Evolutionary conservation across 2,329 filamentous ascomycete species (phyloP).

Genomic region (Epichloe festucae): DNA sequence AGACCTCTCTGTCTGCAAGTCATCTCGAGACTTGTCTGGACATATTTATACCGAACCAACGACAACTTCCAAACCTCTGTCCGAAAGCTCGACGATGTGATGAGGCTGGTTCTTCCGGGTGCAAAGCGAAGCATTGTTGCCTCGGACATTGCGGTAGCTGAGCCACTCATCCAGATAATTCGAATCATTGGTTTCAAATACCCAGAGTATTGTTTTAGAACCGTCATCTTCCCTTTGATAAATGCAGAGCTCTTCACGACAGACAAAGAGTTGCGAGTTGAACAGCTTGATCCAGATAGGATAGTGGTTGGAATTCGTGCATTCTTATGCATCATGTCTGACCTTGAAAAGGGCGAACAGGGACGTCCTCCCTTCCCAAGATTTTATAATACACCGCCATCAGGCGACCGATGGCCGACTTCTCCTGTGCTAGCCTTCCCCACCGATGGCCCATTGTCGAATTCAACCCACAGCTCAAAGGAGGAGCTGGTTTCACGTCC

Average conservation of each 20-base stretch:
- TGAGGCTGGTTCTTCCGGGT: conserved; percentile 69
- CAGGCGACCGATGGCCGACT: conserved; percentile 31
- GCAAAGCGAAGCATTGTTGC: conserved; percentile 71
- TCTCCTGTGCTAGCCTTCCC: conserved; percentile 36
- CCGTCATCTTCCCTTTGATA: conserved; percentile 87
- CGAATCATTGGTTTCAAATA: conserved; percentile 89
- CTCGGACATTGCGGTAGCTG: conserved; percentile 70
- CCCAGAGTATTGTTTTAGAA: conserved; percentile 85
- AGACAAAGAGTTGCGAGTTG: conserved; percentile 67
- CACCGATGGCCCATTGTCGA: conserved; percentile 15
- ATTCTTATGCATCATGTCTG: conserved; percentile 84
- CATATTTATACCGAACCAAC: conserved; percentile 74
- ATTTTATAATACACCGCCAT: conserved; percentile 33
- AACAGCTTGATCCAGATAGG: conserved; percentile 87
- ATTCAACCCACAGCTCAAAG: conserved; percentile 18
- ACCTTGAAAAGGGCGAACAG: conserved; percentile 73
- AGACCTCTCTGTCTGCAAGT: conserved; percentile 75
- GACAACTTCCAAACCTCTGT: conserved; percentile 56
- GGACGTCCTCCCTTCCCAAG: conserved; percentile 74
- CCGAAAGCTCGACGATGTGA: conserved; percentile 80
- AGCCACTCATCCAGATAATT: conserved; percentile 86
- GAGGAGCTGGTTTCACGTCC: conserved; percentile 57
- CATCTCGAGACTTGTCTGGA: conserved; percentile 84
- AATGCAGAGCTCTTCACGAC: conserved; percentile 80
- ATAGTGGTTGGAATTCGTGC: conserved; percentile 96